phyloP scores from a whole-genome alignment of 345 rosid species.

The Lepidium didymum region DNA sequence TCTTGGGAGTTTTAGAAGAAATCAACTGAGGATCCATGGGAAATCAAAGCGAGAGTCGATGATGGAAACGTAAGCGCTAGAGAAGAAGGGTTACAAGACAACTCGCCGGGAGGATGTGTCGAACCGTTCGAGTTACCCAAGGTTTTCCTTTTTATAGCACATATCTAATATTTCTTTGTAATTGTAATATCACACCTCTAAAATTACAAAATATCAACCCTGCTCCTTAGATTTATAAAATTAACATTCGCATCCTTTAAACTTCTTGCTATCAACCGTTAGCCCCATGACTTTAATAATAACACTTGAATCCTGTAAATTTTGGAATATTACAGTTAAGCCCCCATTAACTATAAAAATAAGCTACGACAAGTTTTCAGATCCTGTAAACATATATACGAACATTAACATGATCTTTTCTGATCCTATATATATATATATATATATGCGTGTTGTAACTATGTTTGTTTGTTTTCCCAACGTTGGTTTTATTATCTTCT shows the following conservation, averaged over 20 bases:
- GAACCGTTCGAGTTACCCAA: not conserved
- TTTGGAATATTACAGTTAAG: not conserved
- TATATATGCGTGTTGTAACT: too few relatives aligned
- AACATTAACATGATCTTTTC: too few relatives aligned
- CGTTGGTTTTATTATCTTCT: too few relatives aligned
- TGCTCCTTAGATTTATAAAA: not conserved
- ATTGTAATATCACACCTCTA: not conserved
- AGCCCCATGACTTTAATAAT: not conserved
- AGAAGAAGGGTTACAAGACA: too few relatives aligned
- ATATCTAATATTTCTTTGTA: not conserved
- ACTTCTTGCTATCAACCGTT: not conserved
- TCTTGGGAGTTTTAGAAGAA: not conserved
- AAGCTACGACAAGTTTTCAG: too few relatives aligned
- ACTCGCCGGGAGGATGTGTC: not conserved
- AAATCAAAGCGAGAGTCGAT: not conserved
- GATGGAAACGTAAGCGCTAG: not conserved
- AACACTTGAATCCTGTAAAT: not conserved
- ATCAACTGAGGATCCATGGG: conserved; percentile 13
- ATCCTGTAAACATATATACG: too few relatives aligned
- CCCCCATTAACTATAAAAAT: not conserved
- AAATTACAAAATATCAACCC: not conserved
- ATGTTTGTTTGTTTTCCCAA: too few relatives aligned
- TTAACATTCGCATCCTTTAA: not conserved
- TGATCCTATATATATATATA: too few relatives aligned
- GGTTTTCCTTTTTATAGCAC: not conserved